Conservation (phyloP, 495 filamentous ascomycete species). For the Annulohypoxylon nitens region DNA sequence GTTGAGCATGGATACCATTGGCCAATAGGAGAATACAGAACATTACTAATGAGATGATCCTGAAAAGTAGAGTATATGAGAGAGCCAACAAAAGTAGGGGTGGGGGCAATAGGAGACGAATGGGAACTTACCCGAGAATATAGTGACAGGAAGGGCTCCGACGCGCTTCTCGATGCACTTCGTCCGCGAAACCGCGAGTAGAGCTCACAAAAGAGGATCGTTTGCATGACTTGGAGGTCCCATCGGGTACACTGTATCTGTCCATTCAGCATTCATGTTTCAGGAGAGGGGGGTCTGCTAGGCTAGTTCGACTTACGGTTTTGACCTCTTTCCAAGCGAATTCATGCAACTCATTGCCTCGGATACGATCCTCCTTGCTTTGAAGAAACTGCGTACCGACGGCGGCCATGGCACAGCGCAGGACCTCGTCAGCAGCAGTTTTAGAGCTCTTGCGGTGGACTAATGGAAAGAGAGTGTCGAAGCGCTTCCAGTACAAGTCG, state of each 20-base stretch:
- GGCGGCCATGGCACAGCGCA: conserved; percentile 64
- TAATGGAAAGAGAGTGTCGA: conserved; percentile 58
- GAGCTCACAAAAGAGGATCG: conserved; percentile 67
- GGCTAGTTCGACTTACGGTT: conserved; percentile 39
- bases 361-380: conserved; percentile 59
- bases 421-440: conserved; percentile 54
- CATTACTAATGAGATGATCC: conserved; percentile 53
- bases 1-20: conserved; percentile 61
- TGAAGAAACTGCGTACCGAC: conserved; percentile 62
- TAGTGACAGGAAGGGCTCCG: conserved; percentile 64
- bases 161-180: conserved; percentile 58
- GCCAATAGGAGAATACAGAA: conserved; percentile 53
- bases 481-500: conserved; percentile 60
- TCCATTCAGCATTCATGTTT: conserved; percentile 33
- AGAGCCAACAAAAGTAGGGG: conserved; percentile 55
- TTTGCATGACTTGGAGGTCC: conserved; percentile 66
- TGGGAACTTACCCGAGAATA: conserved; percentile 64
- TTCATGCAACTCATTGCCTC: conserved; percentile 60
- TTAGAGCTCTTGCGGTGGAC: conserved; percentile 59
- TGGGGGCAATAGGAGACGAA: conserved; percentile 52
- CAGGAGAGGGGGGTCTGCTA: not conserved
- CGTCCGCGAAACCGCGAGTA: conserved; percentile 67
- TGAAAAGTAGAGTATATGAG: conserved; percentile 52
- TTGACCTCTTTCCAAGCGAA: conserved; percentile 60
- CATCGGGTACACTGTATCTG: conserved; percentile 56